Conservation (phyloP, 208 protist genomes). For the Pavlovales sp. region DNA sequence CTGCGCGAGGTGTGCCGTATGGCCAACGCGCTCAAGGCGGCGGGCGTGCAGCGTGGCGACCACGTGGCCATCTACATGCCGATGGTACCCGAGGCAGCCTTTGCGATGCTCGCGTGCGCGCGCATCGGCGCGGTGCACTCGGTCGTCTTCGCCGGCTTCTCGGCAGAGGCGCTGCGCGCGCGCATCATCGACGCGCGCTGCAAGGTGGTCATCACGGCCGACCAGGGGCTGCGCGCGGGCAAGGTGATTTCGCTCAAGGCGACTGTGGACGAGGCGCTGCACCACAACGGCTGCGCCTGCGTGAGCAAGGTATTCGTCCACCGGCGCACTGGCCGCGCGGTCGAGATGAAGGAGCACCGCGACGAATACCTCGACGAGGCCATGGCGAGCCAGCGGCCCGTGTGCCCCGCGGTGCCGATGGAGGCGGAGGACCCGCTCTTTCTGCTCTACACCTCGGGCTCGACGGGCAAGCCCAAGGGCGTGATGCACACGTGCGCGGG, state of each 20-base stretch:
- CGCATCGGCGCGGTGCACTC: constrained; percentile 76
- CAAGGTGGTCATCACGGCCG: constrained; percentile 70
- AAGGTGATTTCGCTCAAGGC: constrained; percentile 81
- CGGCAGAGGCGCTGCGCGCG: constrained; percentile 56
- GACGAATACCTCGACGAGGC: constrained; percentile 57
- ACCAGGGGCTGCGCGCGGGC: constrained; percentile 71
- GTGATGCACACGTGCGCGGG: constrained; percentile 67
- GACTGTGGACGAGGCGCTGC: constrained; percentile 71
- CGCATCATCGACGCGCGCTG: constrained; percentile 59
- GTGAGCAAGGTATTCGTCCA: constrained; percentile 64
- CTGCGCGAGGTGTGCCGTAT: constrained; percentile 56
- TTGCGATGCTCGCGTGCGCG: constrained; percentile 86
- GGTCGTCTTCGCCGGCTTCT: constrained; percentile 61
- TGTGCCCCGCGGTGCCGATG: constrained; percentile 76
- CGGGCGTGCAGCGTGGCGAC: constrained; percentile 81
- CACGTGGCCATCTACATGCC: constrained; percentile 85
- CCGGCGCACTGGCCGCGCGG: constrained; percentile 51
- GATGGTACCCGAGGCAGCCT: constrained; percentile 77
- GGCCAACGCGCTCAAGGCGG: constrained; percentile 64
- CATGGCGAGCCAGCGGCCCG: constrained; percentile 64
- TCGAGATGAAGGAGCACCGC: background rate
- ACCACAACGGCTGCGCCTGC: background rate
- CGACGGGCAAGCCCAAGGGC: constrained; percentile 94
- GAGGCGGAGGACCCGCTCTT: constrained; percentile 89
- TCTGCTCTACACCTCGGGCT: constrained; percentile 93